A percentile compares a stretch with the other conserved stretches of the same genome.
phyloP scores from a whole-genome alignment of 2,329 filamentous ascomycete species.

The Chalaropsis ovoidea region DNA sequence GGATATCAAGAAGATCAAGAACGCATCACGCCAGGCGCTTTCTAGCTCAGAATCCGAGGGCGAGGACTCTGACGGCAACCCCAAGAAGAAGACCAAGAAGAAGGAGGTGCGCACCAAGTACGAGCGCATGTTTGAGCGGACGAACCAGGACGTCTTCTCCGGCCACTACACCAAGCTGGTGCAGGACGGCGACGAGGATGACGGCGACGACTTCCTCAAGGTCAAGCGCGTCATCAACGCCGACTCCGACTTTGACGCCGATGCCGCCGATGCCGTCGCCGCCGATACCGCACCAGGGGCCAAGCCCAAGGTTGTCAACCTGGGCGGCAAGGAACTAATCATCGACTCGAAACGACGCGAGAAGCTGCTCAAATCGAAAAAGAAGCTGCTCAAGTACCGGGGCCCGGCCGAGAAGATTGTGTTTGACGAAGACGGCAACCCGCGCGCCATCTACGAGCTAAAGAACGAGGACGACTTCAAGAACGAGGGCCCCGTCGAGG shows the following conservation, averaged over 20 bases:
- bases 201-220: constrained; percentile 71
- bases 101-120: constrained; percentile 80
- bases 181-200: constrained; percentile 44
- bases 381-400: constrained; percentile 84
- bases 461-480: constrained; percentile 75
- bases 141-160: constrained; percentile 92
- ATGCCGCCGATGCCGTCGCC: constrained; percentile 35
- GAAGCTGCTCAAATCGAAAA: constrained; percentile 91
- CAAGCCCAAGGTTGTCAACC: constrained; percentile 50
- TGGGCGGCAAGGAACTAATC: constrained; percentile 62
- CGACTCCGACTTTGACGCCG: constrained; percentile 32
- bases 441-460: constrained; percentile 79
- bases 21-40: constrained; percentile 60
- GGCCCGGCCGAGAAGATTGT: constrained; percentile 75
- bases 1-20: constrained; percentile 78
- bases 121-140: constrained; percentile 94
- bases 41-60: constrained; percentile 49
- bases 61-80: constrained; percentile 41
- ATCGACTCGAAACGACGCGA: constrained; percentile 92
- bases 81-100: constrained; percentile 49
- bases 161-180: constrained; percentile 86
- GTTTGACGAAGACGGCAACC: constrained; percentile 83
- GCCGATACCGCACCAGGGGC: constrained; percentile 37
- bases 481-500: constrained; percentile 61
- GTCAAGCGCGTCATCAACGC: constrained; percentile 80